A percentile compares a stretch with the other conserved stretches of the same genome.
Evolutionary conservation across 352 stramenopile genomes (phyloP).

Genomic region (Globisporangium recalcitrans): DNA sequence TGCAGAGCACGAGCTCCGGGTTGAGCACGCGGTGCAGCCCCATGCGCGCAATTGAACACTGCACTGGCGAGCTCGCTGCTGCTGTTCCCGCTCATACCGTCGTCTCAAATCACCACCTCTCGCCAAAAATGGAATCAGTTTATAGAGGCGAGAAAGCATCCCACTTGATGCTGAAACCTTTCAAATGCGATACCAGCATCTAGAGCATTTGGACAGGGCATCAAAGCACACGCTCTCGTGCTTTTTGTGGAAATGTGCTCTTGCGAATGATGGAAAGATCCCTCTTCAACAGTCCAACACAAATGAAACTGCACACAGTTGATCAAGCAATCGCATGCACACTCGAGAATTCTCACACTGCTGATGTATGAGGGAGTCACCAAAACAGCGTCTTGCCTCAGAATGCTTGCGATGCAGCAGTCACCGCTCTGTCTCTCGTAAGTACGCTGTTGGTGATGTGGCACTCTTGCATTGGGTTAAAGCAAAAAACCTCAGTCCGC

Average conservation of each 20-base stretch:
- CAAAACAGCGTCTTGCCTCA: background rate
- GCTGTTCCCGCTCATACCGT: background rate
- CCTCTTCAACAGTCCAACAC: too few species aligned
- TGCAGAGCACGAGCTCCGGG: conserved; percentile 60
- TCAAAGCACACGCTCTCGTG: background rate
- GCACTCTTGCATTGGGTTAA: background rate
- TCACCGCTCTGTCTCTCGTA: background rate
- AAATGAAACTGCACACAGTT: too few species aligned
- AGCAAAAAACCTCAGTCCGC: background rate
- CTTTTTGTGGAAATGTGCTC: background rate
- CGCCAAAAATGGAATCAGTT: background rate
- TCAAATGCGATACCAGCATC: too few species aligned
- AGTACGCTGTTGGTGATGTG: background rate
- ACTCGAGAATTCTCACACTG: too few species aligned
- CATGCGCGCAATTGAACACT: conserved; percentile 18
- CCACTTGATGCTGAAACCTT: too few species aligned
- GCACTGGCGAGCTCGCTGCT: background rate
- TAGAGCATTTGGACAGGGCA: background rate
- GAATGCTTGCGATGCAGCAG: background rate
- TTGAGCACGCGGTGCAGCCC: conserved; percentile 38
- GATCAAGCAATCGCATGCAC: too few species aligned
- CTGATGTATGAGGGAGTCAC: too few species aligned
- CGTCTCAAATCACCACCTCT: background rate
- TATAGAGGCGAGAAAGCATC: too few species aligned
- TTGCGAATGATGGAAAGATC: background rate